phyloP scores from a whole-genome alignment of 192 early-diverging fungal species.

The Polychytrium aggregatum region DNA sequence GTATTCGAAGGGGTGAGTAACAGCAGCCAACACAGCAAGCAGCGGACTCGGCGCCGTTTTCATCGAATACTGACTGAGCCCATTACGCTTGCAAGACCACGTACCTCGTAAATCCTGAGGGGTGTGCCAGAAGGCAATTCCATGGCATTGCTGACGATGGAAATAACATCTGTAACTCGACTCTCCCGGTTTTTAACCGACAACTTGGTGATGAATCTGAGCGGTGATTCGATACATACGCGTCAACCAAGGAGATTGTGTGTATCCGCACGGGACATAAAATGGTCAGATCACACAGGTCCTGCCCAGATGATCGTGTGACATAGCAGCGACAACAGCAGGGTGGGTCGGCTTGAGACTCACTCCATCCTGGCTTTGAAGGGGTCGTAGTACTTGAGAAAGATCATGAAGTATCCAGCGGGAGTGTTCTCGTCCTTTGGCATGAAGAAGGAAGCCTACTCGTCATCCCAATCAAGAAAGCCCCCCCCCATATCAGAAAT shows the following conservation, averaged over 20 bases:
- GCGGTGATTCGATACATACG: slow-evolving; percentile 2
- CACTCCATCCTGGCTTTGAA: slow-evolving; percentile 44
- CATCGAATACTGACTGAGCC: too few species aligned
- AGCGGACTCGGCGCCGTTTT: too few species aligned
- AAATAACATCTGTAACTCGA: slow-evolving; percentile 52
- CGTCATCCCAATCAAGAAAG: too few species aligned
- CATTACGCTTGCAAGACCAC: neutral
- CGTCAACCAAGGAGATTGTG: too few species aligned
- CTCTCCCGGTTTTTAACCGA: slow-evolving; percentile 7
- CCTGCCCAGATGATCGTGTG: neutral
- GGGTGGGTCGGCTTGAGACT: too few species aligned
- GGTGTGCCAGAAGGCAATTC: slow-evolving; percentile 43
- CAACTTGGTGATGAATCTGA: slow-evolving; percentile 18
- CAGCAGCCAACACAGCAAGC: too few species aligned
- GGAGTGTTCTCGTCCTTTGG: neutral
- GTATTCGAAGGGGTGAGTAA: too few species aligned
- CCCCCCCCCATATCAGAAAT: too few species aligned
- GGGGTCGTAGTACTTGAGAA: slow-evolving; percentile 80
- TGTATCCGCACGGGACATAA: too few species aligned
- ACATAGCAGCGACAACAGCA: slow-evolving; percentile 7
- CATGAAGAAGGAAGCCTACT: neutral
- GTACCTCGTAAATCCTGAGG: slow-evolving; percentile 54
- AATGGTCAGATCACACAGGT: neutral
- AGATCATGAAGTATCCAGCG: slow-evolving; percentile 41
- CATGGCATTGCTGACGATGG: slow-evolving; percentile 37